Conservation (phyloP, 2,329 filamentous ascomycete genomes). For the Paracoccidioides lutzii region DNA sequence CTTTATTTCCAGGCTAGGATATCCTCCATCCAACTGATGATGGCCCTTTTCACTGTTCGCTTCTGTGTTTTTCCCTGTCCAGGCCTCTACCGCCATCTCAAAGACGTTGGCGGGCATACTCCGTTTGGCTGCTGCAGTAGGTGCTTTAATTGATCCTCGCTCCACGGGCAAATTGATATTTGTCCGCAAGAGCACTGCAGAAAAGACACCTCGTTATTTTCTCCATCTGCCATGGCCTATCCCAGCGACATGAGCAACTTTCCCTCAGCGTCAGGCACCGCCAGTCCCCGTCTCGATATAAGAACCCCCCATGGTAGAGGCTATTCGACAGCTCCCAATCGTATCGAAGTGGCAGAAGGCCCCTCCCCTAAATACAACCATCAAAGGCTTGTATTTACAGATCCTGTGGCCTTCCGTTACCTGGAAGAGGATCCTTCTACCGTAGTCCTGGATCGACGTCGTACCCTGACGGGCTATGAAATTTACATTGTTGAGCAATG, state of each 20-base stretch:
- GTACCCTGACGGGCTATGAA: conserved; percentile 69
- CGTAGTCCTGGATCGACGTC: conserved; percentile 57
- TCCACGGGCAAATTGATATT: background rate
- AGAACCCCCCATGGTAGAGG: conserved; percentile 5
- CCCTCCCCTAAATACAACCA: conserved; percentile 25
- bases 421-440: conserved; percentile 75
- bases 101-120: background rate
- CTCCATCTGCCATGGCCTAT: background rate
- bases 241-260: background rate
- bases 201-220: background rate
- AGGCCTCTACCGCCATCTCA: background rate
- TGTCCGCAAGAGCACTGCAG: background rate
- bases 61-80: background rate
- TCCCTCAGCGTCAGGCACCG: background rate
- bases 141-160: background rate
- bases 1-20: background rate
- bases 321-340: conserved; percentile 13
- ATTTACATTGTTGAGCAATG: conserved; percentile 94
- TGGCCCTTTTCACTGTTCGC: background rate
- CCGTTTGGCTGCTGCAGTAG: background rate
- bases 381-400: conserved; percentile 51
- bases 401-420: conserved; percentile 56
- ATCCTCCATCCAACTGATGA: background rate
- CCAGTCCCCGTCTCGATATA: background rate
- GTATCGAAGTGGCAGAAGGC: conserved; percentile 9